These are phyloP conservation scores for Teunomyces stri DNA, from an alignment of 805 yeast species.

Conservation along the genomic window DNA sequence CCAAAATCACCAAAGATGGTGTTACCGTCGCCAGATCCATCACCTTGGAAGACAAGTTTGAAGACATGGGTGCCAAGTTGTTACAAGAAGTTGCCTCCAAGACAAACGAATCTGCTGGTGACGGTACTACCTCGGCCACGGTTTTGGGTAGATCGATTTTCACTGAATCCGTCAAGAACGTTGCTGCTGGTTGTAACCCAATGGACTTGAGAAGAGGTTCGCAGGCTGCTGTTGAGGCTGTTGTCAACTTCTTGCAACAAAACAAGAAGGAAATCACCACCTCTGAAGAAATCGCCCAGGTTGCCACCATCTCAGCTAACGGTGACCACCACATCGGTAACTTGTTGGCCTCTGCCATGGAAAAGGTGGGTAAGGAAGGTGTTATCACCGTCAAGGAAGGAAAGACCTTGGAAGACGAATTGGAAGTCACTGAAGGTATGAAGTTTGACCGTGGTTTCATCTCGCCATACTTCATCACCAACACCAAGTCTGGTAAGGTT, in stretches of 20 bases:
- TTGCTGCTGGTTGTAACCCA: constrained; percentile 98
- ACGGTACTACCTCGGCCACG: constrained; percentile 97
- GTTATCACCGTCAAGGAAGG: constrained; percentile 98
- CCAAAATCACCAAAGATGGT: constrained; percentile 99
- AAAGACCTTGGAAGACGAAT: constrained; percentile 92
- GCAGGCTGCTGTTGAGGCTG: constrained; percentile 94
- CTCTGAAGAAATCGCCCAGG: constrained; percentile 94
- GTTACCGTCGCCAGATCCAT: constrained; percentile 92
- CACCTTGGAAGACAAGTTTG: constrained; percentile 82
- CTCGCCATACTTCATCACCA: constrained; percentile 94
- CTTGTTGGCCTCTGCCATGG: constrained; percentile 93
- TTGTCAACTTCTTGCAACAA: constrained; percentile 75
- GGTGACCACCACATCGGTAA: constrained; percentile 92
- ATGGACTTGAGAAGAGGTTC: constrained; percentile 97
- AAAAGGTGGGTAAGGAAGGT: constrained; percentile 98
- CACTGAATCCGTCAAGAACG: constrained; percentile 92
- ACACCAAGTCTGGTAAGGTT: constrained; percentile 87
- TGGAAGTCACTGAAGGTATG: constrained; percentile 97
- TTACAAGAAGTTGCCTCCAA: constrained; percentile 95
- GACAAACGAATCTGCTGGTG: constrained; percentile 98
- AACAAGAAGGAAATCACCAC: constrained; percentile 94
- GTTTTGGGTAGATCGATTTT: constrained; percentile 93
- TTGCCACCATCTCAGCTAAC: constrained; percentile 96
- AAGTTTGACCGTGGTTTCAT: constrained; percentile 96
- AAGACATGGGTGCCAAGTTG: constrained; percentile 93